phyloP scores from a whole-genome alignment of 768 basidiomycete species.

The Clitopilus passeckerianus region DNA sequence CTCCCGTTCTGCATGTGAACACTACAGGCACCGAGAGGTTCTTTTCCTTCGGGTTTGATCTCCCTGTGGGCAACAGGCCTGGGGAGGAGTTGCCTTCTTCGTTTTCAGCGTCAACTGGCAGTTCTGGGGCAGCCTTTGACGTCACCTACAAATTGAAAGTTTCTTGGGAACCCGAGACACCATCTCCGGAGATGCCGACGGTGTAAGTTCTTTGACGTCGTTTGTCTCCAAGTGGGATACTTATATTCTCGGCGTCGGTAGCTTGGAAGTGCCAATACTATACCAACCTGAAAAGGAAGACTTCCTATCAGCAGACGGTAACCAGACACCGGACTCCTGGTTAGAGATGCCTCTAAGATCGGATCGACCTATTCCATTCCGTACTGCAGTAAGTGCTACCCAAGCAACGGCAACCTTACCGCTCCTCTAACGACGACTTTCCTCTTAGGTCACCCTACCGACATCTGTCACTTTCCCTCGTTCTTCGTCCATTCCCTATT shows the following conservation, averaged over 20 bases:
- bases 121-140: slow-evolving; percentile 23
- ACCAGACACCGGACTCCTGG: slow-evolving; percentile 48
- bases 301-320: slow-evolving; percentile 53
- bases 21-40: slow-evolving; percentile 29
- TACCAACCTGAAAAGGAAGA: slow-evolving; percentile 50
- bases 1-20: slow-evolving; percentile 29
- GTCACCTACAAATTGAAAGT: slow-evolving; percentile 54
- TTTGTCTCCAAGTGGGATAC: slow-evolving; percentile 4
- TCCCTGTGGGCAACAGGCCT: slow-evolving; percentile 41
- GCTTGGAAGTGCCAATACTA: slow-evolving; percentile 62
- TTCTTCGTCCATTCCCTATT: slow-evolving; percentile 59
- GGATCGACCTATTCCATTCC: slow-evolving; percentile 59
- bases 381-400: slow-evolving; percentile 52
- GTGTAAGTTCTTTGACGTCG: slow-evolving; percentile 34
- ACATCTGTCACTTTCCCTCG: slow-evolving; percentile 58
- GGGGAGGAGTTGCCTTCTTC: slow-evolving; percentile 63
- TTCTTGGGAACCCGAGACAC: slow-evolving; percentile 51
- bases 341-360: slow-evolving; percentile 61
- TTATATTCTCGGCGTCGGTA: slow-evolving; percentile 18
- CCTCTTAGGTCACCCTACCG: slow-evolving; percentile 58
- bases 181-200: slow-evolving; percentile 30
- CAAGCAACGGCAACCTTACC: neutral
- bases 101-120: slow-evolving; percentile 34
- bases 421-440: neutral
- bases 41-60: slow-evolving; percentile 50